These are phyloP conservation scores for Halenospora varia DNA, from an alignment of 495 filamentous ascomycete species.

Conservation along the genomic window DNA sequence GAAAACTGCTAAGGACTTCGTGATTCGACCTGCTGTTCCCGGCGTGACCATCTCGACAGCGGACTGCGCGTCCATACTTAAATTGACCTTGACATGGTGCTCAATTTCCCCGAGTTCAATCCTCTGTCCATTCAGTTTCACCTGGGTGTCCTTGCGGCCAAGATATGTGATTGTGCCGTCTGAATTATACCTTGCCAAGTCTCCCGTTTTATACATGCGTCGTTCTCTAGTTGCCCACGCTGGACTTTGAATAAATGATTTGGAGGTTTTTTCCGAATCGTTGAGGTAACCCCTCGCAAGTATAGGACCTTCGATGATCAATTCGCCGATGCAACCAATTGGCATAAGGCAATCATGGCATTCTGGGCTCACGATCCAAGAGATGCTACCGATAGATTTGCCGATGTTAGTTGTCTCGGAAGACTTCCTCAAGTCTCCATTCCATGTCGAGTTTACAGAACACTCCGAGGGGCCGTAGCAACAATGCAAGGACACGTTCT, in stretches of 20 bases:
- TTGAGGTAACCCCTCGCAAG: constrained; percentile 47
- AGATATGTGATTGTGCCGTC: constrained; percentile 39
- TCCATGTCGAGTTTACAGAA: constrained; percentile 19
- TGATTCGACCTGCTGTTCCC: not conserved
- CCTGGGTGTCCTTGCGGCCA: constrained; percentile 27
- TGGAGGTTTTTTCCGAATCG: constrained; percentile 8
- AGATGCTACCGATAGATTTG: constrained; percentile 35
- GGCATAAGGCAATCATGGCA: constrained; percentile 51
- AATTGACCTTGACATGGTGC: constrained; percentile 34
- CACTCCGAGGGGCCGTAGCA: constrained; percentile 52
- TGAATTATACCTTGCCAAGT: constrained; percentile 10
- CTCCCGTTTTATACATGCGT: constrained; percentile 52
- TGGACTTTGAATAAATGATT: constrained; percentile 27
- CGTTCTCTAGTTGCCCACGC: constrained; percentile 36
- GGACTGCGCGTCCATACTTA: not conserved
- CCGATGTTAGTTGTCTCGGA: constrained; percentile 17
- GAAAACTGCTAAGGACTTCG: not conserved
- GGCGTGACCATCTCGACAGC: not conserved
- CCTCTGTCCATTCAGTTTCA: constrained; percentile 28
- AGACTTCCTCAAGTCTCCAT: constrained; percentile 33
- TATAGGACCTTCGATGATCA: constrained; percentile 57
- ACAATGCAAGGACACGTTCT: constrained; percentile 44
- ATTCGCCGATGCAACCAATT: constrained; percentile 55
- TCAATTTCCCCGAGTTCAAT: constrained; percentile 28
- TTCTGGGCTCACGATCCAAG: constrained; percentile 55